A percentile compares a stretch with the other conserved stretches of the same genome.
Evolutionary conservation across 2,329 filamentous ascomycete genomes (phyloP).

Genomic region (Fusarium sulawesiense): DNA sequence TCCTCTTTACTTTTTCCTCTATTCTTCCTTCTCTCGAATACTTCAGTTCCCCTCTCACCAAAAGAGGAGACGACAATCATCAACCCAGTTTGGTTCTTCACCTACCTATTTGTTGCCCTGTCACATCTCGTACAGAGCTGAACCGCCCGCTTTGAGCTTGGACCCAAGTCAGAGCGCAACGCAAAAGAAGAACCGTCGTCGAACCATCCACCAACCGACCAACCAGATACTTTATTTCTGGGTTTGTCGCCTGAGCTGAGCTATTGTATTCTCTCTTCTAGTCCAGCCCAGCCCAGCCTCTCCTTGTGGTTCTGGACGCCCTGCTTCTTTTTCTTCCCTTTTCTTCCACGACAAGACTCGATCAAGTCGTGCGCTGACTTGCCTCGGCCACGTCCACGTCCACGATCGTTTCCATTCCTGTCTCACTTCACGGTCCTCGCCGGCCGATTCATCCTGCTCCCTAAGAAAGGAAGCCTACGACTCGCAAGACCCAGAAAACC

Average conservation of each 20-base stretch:
- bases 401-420: constrained; percentile 38
- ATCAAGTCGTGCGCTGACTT: constrained; percentile 28
- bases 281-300: constrained; percentile 18
- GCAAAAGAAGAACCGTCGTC: constrained; percentile 27
- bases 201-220: constrained; percentile 32
- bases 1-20: constrained; percentile 15
- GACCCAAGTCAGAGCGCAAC: constrained; percentile 31
- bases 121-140: constrained; percentile 40
- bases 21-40: constrained; percentile 4
- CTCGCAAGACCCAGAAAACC: constrained; percentile 41
- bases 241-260: constrained; percentile 26
- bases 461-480: constrained; percentile 38
- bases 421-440: constrained; percentile 35
- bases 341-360: constrained; percentile 11
- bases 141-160: constrained; percentile 39
- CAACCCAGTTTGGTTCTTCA: constrained; percentile 3
- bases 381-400: constrained; percentile 29
- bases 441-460: constrained; percentile 32
- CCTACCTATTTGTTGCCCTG: constrained; percentile 9
- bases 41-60: not conserved
- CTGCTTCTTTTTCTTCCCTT: constrained; percentile 14
- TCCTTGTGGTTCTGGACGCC: constrained; percentile 24
- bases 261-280: constrained; percentile 23
- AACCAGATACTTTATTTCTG: constrained; percentile 26
- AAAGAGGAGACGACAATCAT: constrained; percentile 9